Evolutionary conservation across 345 rosid species (phyloP).

Genomic region (Pugionium cornutum): DNA sequence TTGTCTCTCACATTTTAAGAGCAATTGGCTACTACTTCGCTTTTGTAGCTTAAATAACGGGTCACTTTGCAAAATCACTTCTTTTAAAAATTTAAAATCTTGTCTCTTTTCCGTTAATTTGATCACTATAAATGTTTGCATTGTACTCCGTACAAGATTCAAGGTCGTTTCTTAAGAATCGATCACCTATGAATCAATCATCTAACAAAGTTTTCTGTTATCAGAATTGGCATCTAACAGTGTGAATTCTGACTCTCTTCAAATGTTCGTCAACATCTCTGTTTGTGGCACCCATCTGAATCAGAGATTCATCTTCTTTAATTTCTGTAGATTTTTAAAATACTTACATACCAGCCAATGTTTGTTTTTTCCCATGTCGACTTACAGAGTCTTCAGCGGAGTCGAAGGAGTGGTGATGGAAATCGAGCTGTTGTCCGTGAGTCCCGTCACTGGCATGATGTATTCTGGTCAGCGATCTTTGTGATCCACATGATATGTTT

Average conservation of each 20-base stretch:
- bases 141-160: constrained; percentile 9
- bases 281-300: background rate
- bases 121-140: constrained; percentile 19
- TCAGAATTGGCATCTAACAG: background rate
- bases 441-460: constrained; percentile 81
- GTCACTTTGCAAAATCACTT: background rate
- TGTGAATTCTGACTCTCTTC: background rate
- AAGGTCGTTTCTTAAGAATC: constrained; percentile 6
- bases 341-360: background rate
- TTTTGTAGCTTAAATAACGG: constrained; percentile 18
- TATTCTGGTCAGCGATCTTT: constrained; percentile 85
- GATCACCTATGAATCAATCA: background rate
- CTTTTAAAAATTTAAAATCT: background rate
- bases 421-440: constrained; percentile 49
- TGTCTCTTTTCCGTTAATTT: constrained; percentile 13
- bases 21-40: background rate
- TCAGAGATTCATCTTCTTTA: background rate
- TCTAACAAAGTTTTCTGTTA: background rate
- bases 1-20: constrained; percentile 13
- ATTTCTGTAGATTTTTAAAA: background rate
- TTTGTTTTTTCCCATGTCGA: constrained; percentile 3
- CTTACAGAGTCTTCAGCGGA: constrained; percentile 65
- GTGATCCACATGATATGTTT: constrained; percentile 65
- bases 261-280: background rate
- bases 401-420: constrained; percentile 52